Evolutionary conservation across 345 rosid genomes (phyloP), one percentile per base, ranked within the genome.

Genomic region (Cochlearia excelsa): DNA sequence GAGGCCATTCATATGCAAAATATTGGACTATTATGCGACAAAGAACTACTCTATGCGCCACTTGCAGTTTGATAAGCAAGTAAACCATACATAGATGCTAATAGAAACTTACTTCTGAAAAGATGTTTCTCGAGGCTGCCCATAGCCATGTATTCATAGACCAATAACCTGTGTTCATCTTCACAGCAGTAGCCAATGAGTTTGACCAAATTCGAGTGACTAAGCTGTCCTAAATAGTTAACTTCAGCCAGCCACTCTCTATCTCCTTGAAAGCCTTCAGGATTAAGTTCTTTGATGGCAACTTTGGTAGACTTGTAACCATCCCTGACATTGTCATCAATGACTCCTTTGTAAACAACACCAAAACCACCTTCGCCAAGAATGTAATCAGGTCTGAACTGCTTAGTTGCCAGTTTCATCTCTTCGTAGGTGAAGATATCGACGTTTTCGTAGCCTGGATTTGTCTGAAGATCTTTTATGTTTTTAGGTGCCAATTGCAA

Each of bases 201-300:
- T 78, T 85, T 93, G 53, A 90, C 99, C 77, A 93, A 88, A 78
- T 90, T 90, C 9, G 84, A 73, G 71, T 93, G 96, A 72, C 92
- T 82, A 10, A 93, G 84, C 69, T 85, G 95, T 59, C 97, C 99
- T 69, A 93, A 73, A 78, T 90, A 90, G 68, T 87, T 87, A 37
- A 93, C 92, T 79, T 93, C 99, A 42, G 99, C 97, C 97, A 89
- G 90, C 99, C 97, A 93, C 76, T 93, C 99, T 73, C 95, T 74
- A 81, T 93, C 97, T 47, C 99, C 99, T 62, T 93, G 99, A 56
- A 81, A 82, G 4, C 99, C 97, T 23, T 83, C 88, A 2, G 84
- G 97, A 75, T 85, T 85, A 65, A 93, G 92, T 76, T 90, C 87
- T 80, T 93, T 93, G 48, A 93, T 82, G 30, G 97, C 99, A 51